phyloP scores from a whole-genome alignment of 75 land plant species.

The Larix kaempferi region DNA sequence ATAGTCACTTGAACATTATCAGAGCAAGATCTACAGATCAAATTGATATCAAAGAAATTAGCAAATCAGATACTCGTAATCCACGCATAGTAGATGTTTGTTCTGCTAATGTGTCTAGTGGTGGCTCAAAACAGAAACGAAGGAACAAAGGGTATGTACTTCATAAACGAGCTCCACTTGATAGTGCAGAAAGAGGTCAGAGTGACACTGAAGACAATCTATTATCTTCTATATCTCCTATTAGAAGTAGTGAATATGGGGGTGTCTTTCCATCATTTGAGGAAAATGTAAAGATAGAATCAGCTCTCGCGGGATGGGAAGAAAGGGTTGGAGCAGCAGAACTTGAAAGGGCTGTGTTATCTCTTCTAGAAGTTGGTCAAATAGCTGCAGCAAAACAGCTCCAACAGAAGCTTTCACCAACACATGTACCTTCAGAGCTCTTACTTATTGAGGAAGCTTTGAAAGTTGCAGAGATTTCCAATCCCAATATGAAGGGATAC shows the following conservation, averaged over 20 bases:
- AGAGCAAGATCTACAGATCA: constrained; percentile 35
- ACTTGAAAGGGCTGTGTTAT: constrained; percentile 87
- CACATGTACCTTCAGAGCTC: constrained; percentile 70
- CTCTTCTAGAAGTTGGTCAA: constrained; percentile 96
- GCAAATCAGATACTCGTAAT: constrained; percentile 15
- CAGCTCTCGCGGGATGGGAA: constrained; percentile 75
- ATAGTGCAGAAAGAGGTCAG: constrained; percentile 35
- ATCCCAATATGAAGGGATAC: constrained; percentile 43
- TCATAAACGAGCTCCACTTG: constrained; percentile 32
- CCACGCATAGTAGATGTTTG: constrained; percentile 22
- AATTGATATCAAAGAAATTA: constrained; percentile 35
- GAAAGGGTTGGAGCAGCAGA: constrained; percentile 87
- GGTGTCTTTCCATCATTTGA: constrained; percentile 34
- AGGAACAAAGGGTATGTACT: constrained; percentile 46
- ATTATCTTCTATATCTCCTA: constrained; percentile 9
- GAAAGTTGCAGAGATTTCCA: constrained; percentile 62
- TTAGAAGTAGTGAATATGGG: constrained; percentile 12
- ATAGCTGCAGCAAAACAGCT: constrained; percentile 91
- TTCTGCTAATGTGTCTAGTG: constrained; percentile 11
- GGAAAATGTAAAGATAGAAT: constrained; percentile 45
- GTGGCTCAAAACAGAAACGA: constrained; percentile 51
- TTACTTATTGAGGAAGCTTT: constrained; percentile 75
- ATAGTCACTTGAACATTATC: constrained; percentile 68
- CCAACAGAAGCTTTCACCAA: constrained; percentile 88
- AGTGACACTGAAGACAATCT: constrained; percentile 39